Conservation (phyloP, 805 yeast species). For the Kuraishia capsulata region DNA sequence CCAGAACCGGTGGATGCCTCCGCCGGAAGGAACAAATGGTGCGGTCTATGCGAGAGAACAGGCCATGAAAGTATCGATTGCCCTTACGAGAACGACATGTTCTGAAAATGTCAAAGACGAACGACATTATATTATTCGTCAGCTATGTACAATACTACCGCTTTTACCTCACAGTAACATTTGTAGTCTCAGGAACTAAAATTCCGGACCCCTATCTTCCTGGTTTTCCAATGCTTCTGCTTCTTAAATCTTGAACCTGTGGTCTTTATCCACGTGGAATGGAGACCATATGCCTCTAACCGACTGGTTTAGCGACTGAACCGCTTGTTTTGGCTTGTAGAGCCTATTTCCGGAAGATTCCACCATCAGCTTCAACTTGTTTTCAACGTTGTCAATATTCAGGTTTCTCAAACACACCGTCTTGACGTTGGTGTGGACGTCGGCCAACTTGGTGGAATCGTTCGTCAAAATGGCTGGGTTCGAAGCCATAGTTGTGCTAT, state of each 20-base stretch:
- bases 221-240: not conserved
- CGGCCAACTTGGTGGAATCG: not conserved
- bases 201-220: no score
- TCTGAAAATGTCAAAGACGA: constrained; percentile 13
- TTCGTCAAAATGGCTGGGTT: constrained; percentile 26
- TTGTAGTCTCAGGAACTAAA: no score
- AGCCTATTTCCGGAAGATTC: constrained; percentile 62
- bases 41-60: constrained; percentile 84
- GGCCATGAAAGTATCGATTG: constrained; percentile 88
- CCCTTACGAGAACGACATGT: constrained; percentile 66
- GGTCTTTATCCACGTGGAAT: constrained; percentile 56
- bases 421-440: constrained; percentile 26
- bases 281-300: constrained; percentile 99
- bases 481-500: constrained; percentile 24
- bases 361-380: constrained; percentile 53
- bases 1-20: constrained; percentile 48
- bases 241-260: constrained; percentile 36
- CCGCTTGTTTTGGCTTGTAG: constrained; percentile 63
- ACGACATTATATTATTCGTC: not conserved
- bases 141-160: not conserved
- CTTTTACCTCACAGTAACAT: no score
- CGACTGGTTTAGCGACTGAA: constrained; percentile 68
- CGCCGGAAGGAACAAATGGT: constrained; percentile 74
- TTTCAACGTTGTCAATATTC: constrained; percentile 48
- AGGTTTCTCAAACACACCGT: constrained; percentile 73